Evolutionary conservation across 1,284 basidiomycete genomes (phyloP), one percentile per base, ranked within the genome.

Genomic region (Xanthoconium separans): DNA sequence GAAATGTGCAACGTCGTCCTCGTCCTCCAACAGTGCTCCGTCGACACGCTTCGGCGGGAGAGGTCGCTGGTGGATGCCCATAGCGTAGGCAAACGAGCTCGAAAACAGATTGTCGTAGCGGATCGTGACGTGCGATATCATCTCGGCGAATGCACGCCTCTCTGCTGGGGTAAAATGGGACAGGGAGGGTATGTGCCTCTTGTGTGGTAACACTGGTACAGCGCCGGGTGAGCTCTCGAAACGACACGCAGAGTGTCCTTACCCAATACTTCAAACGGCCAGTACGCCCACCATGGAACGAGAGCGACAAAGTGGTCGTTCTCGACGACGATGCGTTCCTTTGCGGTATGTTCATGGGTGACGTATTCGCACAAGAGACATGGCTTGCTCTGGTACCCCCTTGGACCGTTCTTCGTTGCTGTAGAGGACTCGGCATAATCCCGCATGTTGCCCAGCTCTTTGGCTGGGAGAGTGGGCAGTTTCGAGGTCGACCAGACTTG

Each of bases 231-330:
- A 66, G 57, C 40, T 16, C 41, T 43, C 42, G 13, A 48, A 33
- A 34, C 6, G 15, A 18, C 9, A 3, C 33, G 34, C 4, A 24
- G 49, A 37, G 16, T 7, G 60, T 80, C 61, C 8, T 49, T 61
- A 91, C 90, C 71, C 56, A 98, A 74, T 15, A 91, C 78, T 70
- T 98, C 95, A 66, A 89, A 98, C 0, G 95, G 95, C 95, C 95
- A 98, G 30, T 86, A 83, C 2, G 95, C 95, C 95, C 95, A 98
- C 85, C 91, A 98, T 1, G 95, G 95, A 0, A 98, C 93, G 6
- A 98, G 68, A 0, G 88, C 93, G 6, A 93, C 77, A 83, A 94
- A 98, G 63, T 93, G 79, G 5, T 87, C 79, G 63, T 93, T 91
- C 69, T 81, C 78, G 33, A 85, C 71, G 2, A 97, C 87, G 24